Evolutionary conservation across 2,329 filamentous ascomycete species (phyloP), one percentile per base, ranked within the genome.

Genomic region (Pseudodiploospora longispora): DNA sequence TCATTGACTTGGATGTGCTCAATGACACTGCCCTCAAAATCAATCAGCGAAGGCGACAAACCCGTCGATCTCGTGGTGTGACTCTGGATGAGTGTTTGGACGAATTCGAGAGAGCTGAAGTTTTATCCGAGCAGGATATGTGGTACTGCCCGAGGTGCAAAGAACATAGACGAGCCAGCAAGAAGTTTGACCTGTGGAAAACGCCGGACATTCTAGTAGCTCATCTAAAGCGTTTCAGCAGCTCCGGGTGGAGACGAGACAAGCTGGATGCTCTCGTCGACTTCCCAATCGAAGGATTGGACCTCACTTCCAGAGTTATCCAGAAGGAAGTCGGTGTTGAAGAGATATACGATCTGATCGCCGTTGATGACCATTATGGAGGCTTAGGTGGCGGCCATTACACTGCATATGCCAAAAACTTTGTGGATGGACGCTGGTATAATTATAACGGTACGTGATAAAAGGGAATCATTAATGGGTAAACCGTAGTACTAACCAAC

Each of bases 141-240:
- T 98, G 93, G 93, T 97, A 94, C 61, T 98, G 93, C 59, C 91
- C 88, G 45, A 80, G 88, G 30, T 98, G 93, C 74, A 97, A 97
- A 63, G 87, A 95, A 56, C 85, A 95, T 57, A 82, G 88, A 10
- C 83, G 88, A 48, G 93, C 93, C 19, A 90, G 84, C 67, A 98
- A 98, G 71, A 96, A 93, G 58, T 88, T 98, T 42, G 90, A 97
- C 59, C 78, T 98, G 12, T 98, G 93, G 93, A 96, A 91, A 59
- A 84, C 87, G 2, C 93, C 93, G 1, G 93, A 98, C 62, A 94
- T 97, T 49, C 76, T 98, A 10, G 85, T 97, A 36, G 85, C 96
- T 49, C 93, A 98, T 60, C 74, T 98, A 40, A 98, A 98, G 72
- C 82, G 93, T 6, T 98, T 98, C 63, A 95, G 88, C 60, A 89